Percentiles rank a stretch among this genome's conserved stretches.
Evolutionary conservation across 2,329 filamentous ascomycete genomes (phyloP).

Genomic region (Pestalotiopsis sp.): DNA sequence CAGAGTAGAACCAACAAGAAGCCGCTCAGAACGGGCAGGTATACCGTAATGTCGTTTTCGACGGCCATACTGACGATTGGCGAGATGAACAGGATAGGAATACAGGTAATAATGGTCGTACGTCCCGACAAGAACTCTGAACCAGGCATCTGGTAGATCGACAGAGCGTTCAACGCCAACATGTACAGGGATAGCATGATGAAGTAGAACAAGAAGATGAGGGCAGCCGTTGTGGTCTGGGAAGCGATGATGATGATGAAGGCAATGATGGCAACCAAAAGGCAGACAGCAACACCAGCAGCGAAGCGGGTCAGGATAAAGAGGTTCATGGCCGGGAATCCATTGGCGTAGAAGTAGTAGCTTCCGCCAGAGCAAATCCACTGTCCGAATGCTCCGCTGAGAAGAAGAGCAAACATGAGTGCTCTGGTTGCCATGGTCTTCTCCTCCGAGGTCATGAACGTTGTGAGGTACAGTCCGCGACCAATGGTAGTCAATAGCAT

Average conservation of each 20-base stretch:
- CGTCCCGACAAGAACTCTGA: conserved; percentile 4
- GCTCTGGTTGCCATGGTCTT: conserved; percentile 8
- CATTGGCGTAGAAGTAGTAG: conserved; percentile 11
- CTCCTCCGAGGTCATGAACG: conserved; percentile 4
- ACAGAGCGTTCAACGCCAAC: conserved; percentile 4
- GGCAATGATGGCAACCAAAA: conserved; percentile 1
- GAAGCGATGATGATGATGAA: conserved; percentile 1
- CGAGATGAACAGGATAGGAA: conserved; percentile 9
- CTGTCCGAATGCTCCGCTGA: background rate
- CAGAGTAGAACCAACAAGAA: background rate
- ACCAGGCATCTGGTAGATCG: conserved; percentile 6
- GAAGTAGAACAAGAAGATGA: conserved; percentile 10
- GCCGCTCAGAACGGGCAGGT: background rate
- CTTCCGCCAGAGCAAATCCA: conserved; percentile 8
- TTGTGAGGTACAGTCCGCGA: conserved; percentile 5
- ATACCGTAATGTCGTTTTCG: background rate
- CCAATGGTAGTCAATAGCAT: conserved; percentile 6
- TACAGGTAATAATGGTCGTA: conserved; percentile 6
- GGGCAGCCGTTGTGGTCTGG: background rate
- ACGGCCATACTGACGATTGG: background rate
- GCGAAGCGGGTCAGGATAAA: conserved; percentile 6
- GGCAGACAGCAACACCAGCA: conserved; percentile 2
- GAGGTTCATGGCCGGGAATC: conserved; percentile 10
- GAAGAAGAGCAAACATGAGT: conserved; percentile 6
- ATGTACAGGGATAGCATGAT: conserved; percentile 8